Base-by-base conservation (phyloP, 495 filamentous ascomycete genomes). In the Evansstolkia leycettana region DNA sequence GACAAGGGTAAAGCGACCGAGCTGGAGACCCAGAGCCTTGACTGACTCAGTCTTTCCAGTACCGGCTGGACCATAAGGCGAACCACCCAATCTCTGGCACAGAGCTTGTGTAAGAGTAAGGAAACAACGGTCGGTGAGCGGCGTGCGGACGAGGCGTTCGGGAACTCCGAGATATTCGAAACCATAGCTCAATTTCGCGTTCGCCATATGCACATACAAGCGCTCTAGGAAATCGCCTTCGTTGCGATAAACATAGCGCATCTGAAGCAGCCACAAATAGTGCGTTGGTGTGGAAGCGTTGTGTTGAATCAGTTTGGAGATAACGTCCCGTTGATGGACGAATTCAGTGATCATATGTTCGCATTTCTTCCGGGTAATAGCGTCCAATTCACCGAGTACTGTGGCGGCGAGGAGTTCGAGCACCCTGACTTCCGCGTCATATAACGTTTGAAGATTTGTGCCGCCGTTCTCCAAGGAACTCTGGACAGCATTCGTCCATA, bases 21-120 rank as follows among this genome's bases (percentile, higher is more conserved):
- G 79, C 52, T 99, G 87, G 3, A 95, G 73, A 65, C 90, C 90
- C 18, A 99, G 71, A 17, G 90, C 90, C 60, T 99, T 99, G 48
- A 99, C 90, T 0, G 90, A 96, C 50, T 99, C 90, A 0, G 90
- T 99, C 60, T 99, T 99, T 52, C 90, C 90, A n/a, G 90, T 99
- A 64, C 90, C 90, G 27, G 90, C 90, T 26, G 90, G 90, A 17
- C 90, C 90, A 50, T 99, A 99, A 2, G 90, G 90, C 29, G 90
- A 99, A 29, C 90, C 90, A 58, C 90, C 90, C 27, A 99, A 74
- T 50, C 87, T 74, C 52, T 99, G 90, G 51, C 83, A 92, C 28
- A 96, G 70, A 5, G 90, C 90, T 64, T 96, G 90, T 13, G 86
- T 96, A 18, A 96, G 73, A 7, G 90, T 99, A 31, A 96, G 73